Evolutionary conservation across 768 basidiomycete genomes (phyloP), one percentile per base, ranked within the genome.

Genomic region (Amanita jacksonii): DNA sequence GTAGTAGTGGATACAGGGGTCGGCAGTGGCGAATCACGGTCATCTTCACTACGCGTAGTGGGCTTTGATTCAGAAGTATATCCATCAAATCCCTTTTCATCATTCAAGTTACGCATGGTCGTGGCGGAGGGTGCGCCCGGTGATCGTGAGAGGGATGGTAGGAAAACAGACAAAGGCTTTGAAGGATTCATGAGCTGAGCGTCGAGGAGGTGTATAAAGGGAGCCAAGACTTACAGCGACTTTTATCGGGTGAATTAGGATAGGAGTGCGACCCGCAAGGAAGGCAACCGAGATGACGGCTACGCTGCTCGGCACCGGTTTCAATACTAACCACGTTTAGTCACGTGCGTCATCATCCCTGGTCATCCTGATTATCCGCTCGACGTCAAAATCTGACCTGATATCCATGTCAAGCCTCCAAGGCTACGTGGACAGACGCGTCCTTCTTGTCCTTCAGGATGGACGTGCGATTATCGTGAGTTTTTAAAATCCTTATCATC

Each of bases 381-480:
- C n/a, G n/a, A n/a, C n/a, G n/a, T n/a, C n/a, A n/a, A n/a, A n/a
- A n/a, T n/a, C n/a, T n/a, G n/a, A n/a, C n/a, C n/a, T n/a, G n/a
- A n/a, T n/a, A 33, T 51, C 57, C 62, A 91, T 92, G 89, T 82
- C 87, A 57, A 87, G 81, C 69, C 79, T 94, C 47, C 84, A 89
- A 62, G 84, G 83, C 71, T 94, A 90, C 65, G 82, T 92, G 61
- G 87, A 91, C 73, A 83, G 85, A 54, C 86, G 82, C 61, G 92
- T 98, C 53, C 76, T 93, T 47, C 80, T 98, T 58, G 80, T 97
- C 51, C 81, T 97, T 25, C 91, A 97, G 71, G 94, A 99, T 62
- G 94, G 94, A 41, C 80, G 94, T 55, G 79, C 85, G 32, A 96
- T 98, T 60, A 81, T 94, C 53, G 94, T 94, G 51, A 42, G 85